phyloP scores from a whole-genome alignment of 2,329 filamentous ascomycete genomes.

The Claviceps capensis region DNA sequence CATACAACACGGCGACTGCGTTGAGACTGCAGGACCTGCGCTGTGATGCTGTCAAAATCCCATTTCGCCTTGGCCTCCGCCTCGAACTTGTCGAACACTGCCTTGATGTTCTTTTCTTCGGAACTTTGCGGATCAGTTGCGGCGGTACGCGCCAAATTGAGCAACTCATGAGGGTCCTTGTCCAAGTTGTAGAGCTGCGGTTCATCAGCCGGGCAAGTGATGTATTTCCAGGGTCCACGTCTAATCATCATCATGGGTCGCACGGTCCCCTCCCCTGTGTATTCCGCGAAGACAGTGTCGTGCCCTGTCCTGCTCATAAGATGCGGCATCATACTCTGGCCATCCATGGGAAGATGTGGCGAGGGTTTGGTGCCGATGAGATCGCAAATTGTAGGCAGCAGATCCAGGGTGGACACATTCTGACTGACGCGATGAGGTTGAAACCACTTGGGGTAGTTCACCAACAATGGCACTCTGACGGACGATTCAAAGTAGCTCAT shows the following conservation, averaged over 20 bases:
- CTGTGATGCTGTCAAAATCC: slow-evolving; percentile 68
- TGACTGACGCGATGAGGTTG: slow-evolving; percentile 60
- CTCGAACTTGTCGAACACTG: slow-evolving; percentile 51
- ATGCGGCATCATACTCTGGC: slow-evolving; percentile 68
- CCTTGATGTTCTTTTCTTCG: slow-evolving; percentile 32
- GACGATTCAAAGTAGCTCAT: slow-evolving; percentile 95
- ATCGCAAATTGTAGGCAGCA: slow-evolving; percentile 79
- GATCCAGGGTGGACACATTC: slow-evolving; percentile 83
- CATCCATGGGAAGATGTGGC: slow-evolving; percentile 69
- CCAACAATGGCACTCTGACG: slow-evolving; percentile 74
- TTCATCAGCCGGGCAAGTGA: slow-evolving; percentile 71
- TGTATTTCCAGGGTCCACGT: slow-evolving; percentile 79
- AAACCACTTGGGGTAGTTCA: slow-evolving; percentile 68
- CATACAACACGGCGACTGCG: slow-evolving; percentile 67
- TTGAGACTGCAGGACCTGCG: slow-evolving; percentile 63
- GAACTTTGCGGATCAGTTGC: slow-evolving; percentile 25
- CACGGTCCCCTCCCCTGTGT: slow-evolving; percentile 85
- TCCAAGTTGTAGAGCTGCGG: slow-evolving; percentile 74
- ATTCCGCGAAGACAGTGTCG: slow-evolving; percentile 88
- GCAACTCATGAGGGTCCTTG: slow-evolving; percentile 61
- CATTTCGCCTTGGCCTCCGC: slow-evolving; percentile 62
- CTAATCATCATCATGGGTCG: slow-evolving; percentile 90
- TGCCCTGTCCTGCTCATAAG: slow-evolving; percentile 50
- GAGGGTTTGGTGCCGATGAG: slow-evolving; percentile 60
- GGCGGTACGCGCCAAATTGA: slow-evolving; percentile 48